These are phyloP conservation scores for Pseudogymnoascus sp. DNA, from an alignment of 2,329 filamentous ascomycete species.

Conservation along the genomic window DNA sequence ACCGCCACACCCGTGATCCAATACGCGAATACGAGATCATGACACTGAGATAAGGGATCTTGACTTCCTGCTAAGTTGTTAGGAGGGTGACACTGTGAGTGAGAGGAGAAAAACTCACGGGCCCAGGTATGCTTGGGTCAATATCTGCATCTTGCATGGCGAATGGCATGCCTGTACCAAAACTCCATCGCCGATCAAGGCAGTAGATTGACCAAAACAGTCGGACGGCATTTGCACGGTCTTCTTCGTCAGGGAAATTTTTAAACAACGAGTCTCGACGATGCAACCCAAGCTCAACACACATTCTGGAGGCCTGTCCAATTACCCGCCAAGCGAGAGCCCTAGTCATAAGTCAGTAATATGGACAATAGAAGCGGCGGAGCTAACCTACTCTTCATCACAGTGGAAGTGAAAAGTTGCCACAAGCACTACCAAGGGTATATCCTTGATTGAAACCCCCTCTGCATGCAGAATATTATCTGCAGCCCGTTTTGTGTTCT, in stretches of 20 bases:
- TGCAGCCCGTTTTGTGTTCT: slow-evolving; percentile 63
- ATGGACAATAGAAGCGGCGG: not conserved
- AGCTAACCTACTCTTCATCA: slow-evolving; percentile 55
- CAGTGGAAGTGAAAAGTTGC: slow-evolving; percentile 74
- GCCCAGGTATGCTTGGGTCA: slow-evolving; percentile 68
- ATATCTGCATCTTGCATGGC: slow-evolving; percentile 79
- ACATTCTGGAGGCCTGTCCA: slow-evolving; percentile 72
- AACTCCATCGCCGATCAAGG: slow-evolving; percentile 78
- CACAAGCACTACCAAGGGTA: slow-evolving; percentile 49
- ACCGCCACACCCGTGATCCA: slow-evolving; percentile 77
- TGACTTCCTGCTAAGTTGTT: slow-evolving; percentile 14
- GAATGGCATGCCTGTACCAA: slow-evolving; percentile 82
- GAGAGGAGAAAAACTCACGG: slow-evolving; percentile 44
- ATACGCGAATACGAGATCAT: slow-evolving; percentile 83
- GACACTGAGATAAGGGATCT: slow-evolving; percentile 60
- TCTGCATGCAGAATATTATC: slow-evolving; percentile 52
- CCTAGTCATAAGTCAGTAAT: slow-evolving; percentile 10
- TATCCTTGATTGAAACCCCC: slow-evolving; percentile 46
- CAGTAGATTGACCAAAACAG: slow-evolving; percentile 85
- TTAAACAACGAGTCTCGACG: slow-evolving; percentile 62
- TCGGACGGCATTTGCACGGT: slow-evolving; percentile 58
- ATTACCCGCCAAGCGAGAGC: slow-evolving; percentile 79
- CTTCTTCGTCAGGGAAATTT: slow-evolving; percentile 57
- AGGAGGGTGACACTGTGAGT: slow-evolving; percentile 15
- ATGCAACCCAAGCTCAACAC: slow-evolving; percentile 75